A percentile compares a stretch with the other conserved stretches of the same genome.
These are phyloP conservation scores for Calocera viscosa DNA, from an alignment of 768 basidiomycete genomes.

Conservation along the genomic window DNA sequence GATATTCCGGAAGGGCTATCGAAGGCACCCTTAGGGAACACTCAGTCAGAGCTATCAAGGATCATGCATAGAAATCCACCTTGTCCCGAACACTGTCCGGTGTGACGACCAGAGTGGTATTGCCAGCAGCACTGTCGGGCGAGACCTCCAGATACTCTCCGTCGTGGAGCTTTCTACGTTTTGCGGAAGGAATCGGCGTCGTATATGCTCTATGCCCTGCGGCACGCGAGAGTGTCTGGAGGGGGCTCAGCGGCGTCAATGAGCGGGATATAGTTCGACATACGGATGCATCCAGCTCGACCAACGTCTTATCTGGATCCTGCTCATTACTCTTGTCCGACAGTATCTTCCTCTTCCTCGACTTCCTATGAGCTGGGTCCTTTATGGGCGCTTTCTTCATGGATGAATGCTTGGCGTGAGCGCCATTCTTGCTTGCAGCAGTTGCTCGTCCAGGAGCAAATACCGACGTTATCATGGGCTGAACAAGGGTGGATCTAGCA, in stretches of 20 bases:
- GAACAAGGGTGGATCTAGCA: background rate
- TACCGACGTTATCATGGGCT: background rate
- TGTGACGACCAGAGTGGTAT: background rate
- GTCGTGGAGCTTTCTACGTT: background rate
- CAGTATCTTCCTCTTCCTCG: background rate
- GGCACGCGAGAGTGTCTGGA: background rate
- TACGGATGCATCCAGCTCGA: background rate
- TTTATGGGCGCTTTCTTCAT: background rate
- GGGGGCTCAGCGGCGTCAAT: background rate
- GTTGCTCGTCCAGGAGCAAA: background rate
- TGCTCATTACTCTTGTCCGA: background rate
- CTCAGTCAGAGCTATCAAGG: background rate
- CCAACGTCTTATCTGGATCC: background rate
- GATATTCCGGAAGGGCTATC: background rate
- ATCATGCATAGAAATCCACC: background rate
- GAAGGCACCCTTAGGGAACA: background rate
- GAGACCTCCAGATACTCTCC: background rate
- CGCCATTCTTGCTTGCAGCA: constrained; percentile 1
- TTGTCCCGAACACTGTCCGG: background rate
- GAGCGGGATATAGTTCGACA: background rate
- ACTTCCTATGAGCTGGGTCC: background rate
- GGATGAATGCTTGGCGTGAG: background rate
- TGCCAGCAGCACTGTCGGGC: background rate
- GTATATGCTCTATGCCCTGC: background rate
- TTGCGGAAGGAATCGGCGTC: background rate